Percentiles rank a stretch among this genome's conserved stretches.
Conservation (phyloP, 139 green algal genomes). For the Coelastrella sp. region DNA sequence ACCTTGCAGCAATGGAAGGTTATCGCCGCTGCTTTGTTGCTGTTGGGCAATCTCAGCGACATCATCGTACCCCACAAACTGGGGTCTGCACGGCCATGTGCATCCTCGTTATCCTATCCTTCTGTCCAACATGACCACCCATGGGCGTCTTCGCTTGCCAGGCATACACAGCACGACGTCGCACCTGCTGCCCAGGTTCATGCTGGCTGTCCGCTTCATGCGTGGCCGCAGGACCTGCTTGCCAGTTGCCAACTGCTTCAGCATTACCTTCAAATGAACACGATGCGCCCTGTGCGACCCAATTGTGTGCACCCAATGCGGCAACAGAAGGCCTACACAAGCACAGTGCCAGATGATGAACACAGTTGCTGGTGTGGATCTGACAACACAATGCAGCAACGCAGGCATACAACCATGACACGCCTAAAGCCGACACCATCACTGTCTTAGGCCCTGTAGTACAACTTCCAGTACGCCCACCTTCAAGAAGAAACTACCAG, state of each 20-base stretch:
- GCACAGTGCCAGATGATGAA: background rate
- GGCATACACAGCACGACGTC: background rate
- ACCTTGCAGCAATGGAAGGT: constrained; percentile 9
- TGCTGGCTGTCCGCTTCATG: background rate
- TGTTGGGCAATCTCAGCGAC: background rate
- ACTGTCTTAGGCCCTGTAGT: too few species aligned
- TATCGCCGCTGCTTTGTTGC: background rate
- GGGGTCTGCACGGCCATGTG: background rate
- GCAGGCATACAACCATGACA: too few species aligned
- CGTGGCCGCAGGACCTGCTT: background rate
- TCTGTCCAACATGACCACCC: too few species aligned
- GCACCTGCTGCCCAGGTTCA: background rate
- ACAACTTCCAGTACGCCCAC: too few species aligned
- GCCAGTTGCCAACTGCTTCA: background rate
- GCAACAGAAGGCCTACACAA: background rate
- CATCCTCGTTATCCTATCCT: too few species aligned
- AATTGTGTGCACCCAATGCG: too few species aligned
- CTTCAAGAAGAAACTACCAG: too few species aligned
- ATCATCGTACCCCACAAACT: background rate
- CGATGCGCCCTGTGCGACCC: too few species aligned
- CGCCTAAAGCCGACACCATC: too few species aligned
- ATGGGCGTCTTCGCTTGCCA: too few species aligned
- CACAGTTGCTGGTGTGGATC: too few species aligned
- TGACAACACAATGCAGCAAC: too few species aligned
- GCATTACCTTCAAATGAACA: background rate